These are phyloP conservation scores for Blastocrithidia nonstop DNA, from an alignment of 208 protist genomes.

Conservation along the genomic window DNA sequence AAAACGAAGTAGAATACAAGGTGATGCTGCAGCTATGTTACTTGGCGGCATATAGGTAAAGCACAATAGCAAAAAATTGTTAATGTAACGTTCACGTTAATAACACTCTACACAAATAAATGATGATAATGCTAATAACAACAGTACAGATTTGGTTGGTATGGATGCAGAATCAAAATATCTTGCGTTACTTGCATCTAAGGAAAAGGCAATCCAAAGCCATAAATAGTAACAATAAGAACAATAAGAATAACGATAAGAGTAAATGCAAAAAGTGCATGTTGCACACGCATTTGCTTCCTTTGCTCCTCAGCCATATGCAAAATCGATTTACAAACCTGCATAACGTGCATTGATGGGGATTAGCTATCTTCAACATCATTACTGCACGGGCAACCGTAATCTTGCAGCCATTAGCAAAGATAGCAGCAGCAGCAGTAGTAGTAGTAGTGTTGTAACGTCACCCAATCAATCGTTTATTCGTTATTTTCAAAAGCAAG, in stretches of 20 bases:
- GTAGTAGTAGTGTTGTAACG: slow-evolving; percentile 3
- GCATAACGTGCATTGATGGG: too few relatives aligned
- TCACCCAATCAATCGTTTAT: slow-evolving; percentile 57
- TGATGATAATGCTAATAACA: not conserved
- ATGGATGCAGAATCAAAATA: not conserved
- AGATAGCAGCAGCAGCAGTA: too few relatives aligned
- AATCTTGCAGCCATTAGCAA: too few relatives aligned
- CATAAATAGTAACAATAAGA: not conserved
- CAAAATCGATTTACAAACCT: too few relatives aligned
- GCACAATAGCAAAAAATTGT: not conserved
- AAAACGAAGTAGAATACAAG: not conserved
- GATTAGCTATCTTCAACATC: too few relatives aligned
- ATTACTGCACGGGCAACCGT: too few relatives aligned
- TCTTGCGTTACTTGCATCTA: too few relatives aligned
- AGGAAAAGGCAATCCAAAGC: too few relatives aligned
- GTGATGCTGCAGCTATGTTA: not conserved
- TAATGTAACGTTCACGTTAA: not conserved
- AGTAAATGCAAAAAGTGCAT: not conserved
- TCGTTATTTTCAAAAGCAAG: slow-evolving; percentile 65
- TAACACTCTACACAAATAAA: not conserved
- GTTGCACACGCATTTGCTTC: slow-evolving; percentile 9
- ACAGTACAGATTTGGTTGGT: not conserved
- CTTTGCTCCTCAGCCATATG: slow-evolving; percentile 1
- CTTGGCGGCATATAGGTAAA: not conserved
- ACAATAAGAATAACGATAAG: not conserved